These are phyloP conservation scores for Forsythia suspensa DNA, from an alignment of 257 asterid genomes.

Conservation along the genomic window DNA sequence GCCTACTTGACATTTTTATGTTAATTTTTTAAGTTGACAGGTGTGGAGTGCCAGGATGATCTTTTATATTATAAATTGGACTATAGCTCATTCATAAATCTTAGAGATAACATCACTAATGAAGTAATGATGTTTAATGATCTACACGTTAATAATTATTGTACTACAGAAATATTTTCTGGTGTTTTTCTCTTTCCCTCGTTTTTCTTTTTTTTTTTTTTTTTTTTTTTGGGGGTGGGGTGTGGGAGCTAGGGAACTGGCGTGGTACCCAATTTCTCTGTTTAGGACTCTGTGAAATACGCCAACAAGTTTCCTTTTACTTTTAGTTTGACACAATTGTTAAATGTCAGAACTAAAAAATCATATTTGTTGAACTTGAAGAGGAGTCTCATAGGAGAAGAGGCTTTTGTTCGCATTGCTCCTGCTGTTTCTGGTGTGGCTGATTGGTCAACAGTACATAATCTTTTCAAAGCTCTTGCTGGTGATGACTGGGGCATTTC, in stretches of 20 bases:
- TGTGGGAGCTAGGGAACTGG: not conserved
- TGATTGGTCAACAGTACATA: slow-evolving; percentile 84
- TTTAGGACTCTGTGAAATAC: not conserved
- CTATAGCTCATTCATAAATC: not conserved
- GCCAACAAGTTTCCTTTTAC: not conserved
- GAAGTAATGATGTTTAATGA: not conserved
- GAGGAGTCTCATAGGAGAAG: slow-evolving; percentile 82
- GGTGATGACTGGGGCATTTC: slow-evolving; percentile 78
- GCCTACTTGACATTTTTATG: not conserved
- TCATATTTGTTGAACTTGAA: slow-evolving; percentile 36
- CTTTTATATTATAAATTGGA: not conserved
- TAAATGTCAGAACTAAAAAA: slow-evolving; percentile 16
- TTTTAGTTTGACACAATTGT: slow-evolving; percentile 3
- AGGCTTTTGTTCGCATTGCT: slow-evolving; percentile 92
- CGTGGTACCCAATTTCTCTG: not conserved
- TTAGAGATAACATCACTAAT: not conserved
- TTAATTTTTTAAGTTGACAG: not conserved
- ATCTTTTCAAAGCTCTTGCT: slow-evolving; percentile 90
- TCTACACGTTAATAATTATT: no score
- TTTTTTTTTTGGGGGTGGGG: not conserved
- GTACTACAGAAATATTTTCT: not conserved
- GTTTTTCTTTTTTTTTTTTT: not conserved
- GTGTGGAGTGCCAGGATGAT: not conserved
- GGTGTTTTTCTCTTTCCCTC: not conserved
- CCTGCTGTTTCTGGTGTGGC: slow-evolving; percentile 97